These are phyloP conservation scores for Gossypium bickii DNA, from an alignment of 345 rosid genomes.

Conservation along the genomic window DNA sequence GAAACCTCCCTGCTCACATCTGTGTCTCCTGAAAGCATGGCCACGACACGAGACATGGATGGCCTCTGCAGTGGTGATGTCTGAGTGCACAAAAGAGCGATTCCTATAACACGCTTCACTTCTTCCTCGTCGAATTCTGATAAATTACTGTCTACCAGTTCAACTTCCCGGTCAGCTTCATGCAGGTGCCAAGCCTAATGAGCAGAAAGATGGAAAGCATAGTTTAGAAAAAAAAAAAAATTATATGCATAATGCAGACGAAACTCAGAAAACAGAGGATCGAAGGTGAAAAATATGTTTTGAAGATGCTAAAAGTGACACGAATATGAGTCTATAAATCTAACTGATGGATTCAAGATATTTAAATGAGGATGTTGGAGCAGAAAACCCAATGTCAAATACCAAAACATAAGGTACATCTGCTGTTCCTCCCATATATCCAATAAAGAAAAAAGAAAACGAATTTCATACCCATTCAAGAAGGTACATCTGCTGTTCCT, in stretches of 20 bases:
- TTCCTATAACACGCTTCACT: conserved; percentile 39
- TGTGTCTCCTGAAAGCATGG: conserved; percentile 67
- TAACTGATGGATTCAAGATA: background rate
- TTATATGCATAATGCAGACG: background rate
- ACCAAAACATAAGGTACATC: background rate
- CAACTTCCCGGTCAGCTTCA: conserved; percentile 34
- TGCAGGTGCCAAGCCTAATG: conserved; percentile 57
- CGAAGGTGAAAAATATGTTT: background rate
- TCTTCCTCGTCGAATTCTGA: conserved; percentile 39
- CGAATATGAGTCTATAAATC: background rate
- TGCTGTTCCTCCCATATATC: background rate
- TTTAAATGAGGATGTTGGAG: background rate
- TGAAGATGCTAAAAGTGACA: background rate
- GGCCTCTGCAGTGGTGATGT: conserved; percentile 52
- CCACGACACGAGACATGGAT: conserved; percentile 58
- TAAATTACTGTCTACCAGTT: conserved; percentile 40
- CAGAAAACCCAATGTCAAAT: background rate
- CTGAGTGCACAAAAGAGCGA: conserved; percentile 66
- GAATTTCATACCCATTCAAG: conserved; percentile 42
- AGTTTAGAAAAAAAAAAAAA: too few species aligned
- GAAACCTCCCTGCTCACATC: conserved; percentile 39
- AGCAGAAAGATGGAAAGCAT: background rate
- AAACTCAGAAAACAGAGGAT: background rate
- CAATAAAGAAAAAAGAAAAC: too few species aligned
- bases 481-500: conserved; percentile 36